Conservation (phyloP, 1,284 basidiomycete genomes). For the Trichosporon faecale region DNA sequence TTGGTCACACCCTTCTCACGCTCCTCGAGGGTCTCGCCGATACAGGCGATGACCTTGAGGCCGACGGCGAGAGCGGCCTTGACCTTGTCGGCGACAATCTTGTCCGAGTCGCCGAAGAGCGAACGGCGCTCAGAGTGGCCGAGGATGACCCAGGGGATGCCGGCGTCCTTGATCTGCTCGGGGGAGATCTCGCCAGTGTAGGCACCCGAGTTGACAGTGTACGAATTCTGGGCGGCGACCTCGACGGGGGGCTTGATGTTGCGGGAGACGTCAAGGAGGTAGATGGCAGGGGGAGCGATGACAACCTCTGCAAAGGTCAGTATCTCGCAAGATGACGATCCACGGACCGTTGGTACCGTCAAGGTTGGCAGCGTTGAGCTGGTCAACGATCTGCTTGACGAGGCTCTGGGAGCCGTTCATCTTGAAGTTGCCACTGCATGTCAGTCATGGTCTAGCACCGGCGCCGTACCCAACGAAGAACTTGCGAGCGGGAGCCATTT, state of each 20-base stretch:
- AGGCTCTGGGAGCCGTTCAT: slow-evolving; percentile 73
- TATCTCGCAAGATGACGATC: too few species aligned
- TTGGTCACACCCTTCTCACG: slow-evolving; percentile 78
- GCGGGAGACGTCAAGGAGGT: slow-evolving; percentile 67
- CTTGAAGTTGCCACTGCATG: slow-evolving; percentile 93
- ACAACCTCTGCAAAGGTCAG: slow-evolving; percentile 69
- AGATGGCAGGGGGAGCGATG: slow-evolving; percentile 84
- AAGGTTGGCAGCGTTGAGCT: slow-evolving; percentile 71
- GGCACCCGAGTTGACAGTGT: slow-evolving; percentile 79
- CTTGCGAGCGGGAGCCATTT: slow-evolving; percentile 39
- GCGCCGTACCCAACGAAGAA: slow-evolving; percentile 48
- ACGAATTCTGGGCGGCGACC: slow-evolving; percentile 89
- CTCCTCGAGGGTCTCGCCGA: slow-evolving; percentile 89
- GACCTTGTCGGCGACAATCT: slow-evolving; percentile 81
- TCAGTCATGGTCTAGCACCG: not conserved
- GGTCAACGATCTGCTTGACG: slow-evolving; percentile 64
- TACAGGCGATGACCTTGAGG: slow-evolving; percentile 88
- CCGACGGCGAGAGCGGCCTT: slow-evolving; percentile 60
- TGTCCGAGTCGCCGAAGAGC: slow-evolving; percentile 84
- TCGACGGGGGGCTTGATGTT: slow-evolving; percentile 63
- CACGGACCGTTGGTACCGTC: slow-evolving; percentile 70
- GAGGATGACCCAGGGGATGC: slow-evolving; percentile 88
- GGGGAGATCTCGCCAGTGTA: slow-evolving; percentile 95
- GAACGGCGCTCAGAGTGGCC: slow-evolving; percentile 97
- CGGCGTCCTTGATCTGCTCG: slow-evolving; percentile 76